Base-by-base conservation (phyloP, 768 basidiomycete genomes). In the Serendipita sp. region DNA sequence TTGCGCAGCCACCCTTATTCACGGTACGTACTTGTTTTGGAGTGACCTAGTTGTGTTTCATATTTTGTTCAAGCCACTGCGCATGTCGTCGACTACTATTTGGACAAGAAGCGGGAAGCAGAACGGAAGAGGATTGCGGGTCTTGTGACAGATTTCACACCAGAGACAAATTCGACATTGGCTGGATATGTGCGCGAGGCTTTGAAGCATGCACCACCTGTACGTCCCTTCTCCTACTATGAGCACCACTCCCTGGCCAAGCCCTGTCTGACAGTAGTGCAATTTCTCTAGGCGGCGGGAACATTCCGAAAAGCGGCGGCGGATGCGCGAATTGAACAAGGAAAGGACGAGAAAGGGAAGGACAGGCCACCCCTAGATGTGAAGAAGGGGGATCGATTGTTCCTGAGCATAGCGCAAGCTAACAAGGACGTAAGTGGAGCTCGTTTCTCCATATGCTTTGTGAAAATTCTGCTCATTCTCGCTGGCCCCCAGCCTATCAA, bases 1-100 rank as follows among this genome's bases (percentile, higher is more conserved):
- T 36, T 75, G 81, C 10, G 81, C 82, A 3, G 84, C 84, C 10
- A 88, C 90, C 73, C 72, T 91, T 44, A 81, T 84, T 7, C 78
- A 91, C 64, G 82, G 88, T 84, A 68, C 44, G 78, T 72, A 3
- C 11, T 82, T 83, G 36, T n/a, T 67, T 44, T 18, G 36, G 2
- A 36, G 3, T 47, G 18, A 3, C 10, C 3, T 62, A 30, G 15
- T 41, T 28, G 15, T 63, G 18, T 23, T 2, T 38, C 44, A 7
- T 23, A 7, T 64, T 41, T 35, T 34, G 15, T 18, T 35, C 2
- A 11, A 66, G 64, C 67, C 23, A 60, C 67, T 2, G 38, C 28
- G 11, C 78, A 80, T 64, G 77, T 85, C 28, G 75, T 88, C 58
- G 76, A 85, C 69, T 85, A 81, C 72, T 88, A 82, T 68, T 73